Evolutionary conservation across 2,329 filamentous ascomycete genomes (phyloP), one percentile per base, ranked within the genome.

Genomic region (Aspergillus sp.): DNA sequence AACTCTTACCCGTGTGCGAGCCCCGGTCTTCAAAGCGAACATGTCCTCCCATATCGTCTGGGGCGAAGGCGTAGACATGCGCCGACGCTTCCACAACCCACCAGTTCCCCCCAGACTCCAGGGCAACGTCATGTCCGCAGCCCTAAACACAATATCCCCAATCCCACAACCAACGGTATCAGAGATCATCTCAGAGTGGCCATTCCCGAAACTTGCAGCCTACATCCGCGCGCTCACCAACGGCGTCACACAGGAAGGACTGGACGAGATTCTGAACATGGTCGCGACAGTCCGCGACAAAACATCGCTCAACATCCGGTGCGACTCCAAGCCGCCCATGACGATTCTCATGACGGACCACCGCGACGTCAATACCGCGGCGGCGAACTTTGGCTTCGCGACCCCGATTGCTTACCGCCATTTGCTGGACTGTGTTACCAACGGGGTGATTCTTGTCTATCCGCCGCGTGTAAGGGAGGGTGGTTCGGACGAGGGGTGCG

Each of bases 11-110:
- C 67, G 70, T 3, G 64, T 75, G 4, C 71, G 77, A 9, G 70
- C 70, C 0, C 65, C 66, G 0, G 24, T 75, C 1, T 78, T 73
- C 60, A 68, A 74, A 0, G 60, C 69, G 0, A 69, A 74, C 30
- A 63, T 68, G 6, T 57, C 60, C 0, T 58, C 59, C 2, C 68
- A 64, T 1, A 48, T 73, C 4, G 65, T 70, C 36, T 78, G 74
- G 74, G 62, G 50, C 5, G 73, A 78, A 42, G 74, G 70, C 1
- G 64, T 79, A 41, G 68, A 79, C 42, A 78, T 80, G 76, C 68
- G 68, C 7, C 62, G 65, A 4, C 68, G 76, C 1, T 67, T 78
- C 55, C 63, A 69, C 36, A 58, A 41, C 15, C 74, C 76, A 0
- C 62, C 64, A 3, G 63, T 71, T 13, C 71, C 74, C 2, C 44